Conservation (phyloP, 2,329 filamentous ascomycete species). For the Apiospora aurea region DNA sequence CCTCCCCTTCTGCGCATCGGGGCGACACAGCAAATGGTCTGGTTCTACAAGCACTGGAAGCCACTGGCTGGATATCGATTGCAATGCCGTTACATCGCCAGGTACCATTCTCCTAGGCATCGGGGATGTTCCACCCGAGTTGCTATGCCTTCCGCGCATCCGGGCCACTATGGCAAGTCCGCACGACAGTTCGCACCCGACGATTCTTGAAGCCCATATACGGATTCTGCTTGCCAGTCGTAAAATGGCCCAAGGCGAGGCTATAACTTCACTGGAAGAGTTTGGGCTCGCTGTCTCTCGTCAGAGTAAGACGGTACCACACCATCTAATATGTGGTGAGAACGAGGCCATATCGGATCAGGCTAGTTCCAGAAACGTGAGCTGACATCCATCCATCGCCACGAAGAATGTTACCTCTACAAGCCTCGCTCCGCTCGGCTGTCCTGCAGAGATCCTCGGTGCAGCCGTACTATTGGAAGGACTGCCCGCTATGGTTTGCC, state of each 20-base stretch:
- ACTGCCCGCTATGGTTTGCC: neutral
- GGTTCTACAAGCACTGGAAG: neutral
- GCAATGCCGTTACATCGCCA: neutral
- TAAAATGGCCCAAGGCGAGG: neutral
- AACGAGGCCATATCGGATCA: conserved; percentile 5
- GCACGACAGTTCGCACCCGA: neutral
- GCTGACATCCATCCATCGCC: conserved; percentile 7
- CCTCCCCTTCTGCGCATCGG: neutral
- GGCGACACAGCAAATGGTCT: neutral
- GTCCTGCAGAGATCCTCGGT: conserved; percentile 7
- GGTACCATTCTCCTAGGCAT: neutral
- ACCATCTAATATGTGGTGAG: conserved; percentile 6
- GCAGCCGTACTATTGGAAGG: conserved; percentile 7
- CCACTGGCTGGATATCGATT: neutral
- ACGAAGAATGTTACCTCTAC: conserved; percentile 8
- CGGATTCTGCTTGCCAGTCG: neutral
- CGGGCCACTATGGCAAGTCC: neutral
- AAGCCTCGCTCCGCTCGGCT: neutral
- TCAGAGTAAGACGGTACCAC: conserved; percentile 16
- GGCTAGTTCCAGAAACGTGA: conserved; percentile 18
- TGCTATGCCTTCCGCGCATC: neutral
- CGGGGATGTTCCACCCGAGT: neutral
- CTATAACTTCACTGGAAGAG: neutral
- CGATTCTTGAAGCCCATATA: neutral
- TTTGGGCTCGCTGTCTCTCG: neutral